Percentiles rank a stretch among this genome's conserved stretches.
phyloP scores from a whole-genome alignment of 78 protist species.

The Bodo saltans region DNA sequence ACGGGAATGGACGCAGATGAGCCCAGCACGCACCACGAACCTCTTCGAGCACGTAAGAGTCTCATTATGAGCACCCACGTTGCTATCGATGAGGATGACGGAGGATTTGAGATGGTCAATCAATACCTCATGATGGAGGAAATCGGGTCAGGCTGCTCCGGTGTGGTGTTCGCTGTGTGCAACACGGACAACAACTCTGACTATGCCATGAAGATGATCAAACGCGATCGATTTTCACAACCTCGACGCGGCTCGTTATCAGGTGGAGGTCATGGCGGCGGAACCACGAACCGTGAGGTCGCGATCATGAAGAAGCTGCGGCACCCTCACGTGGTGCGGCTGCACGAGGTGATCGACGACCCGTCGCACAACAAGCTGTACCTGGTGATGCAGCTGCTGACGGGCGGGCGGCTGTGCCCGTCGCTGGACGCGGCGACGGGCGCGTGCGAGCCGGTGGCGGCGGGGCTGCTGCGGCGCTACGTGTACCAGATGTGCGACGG shows the following conservation, averaged over 20 bases:
- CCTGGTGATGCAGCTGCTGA: slow-evolving; percentile 52
- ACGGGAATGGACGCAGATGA: no score
- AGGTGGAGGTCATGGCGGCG: slow-evolving; percentile 38
- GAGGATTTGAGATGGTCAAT: slow-evolving; percentile 24
- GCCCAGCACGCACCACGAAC: no score
- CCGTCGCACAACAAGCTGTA: slow-evolving; percentile 47
- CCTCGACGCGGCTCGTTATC: neutral
- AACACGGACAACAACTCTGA: neutral
- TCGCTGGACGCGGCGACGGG: neutral
- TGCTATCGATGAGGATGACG: neutral
- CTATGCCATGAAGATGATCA: slow-evolving; percentile 2
- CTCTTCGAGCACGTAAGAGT: no score
- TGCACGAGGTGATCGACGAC: slow-evolving; percentile 78
- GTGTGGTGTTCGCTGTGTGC: slow-evolving; percentile 1
- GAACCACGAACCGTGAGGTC: slow-evolving; percentile 58
- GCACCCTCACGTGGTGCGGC: slow-evolving; percentile 70
- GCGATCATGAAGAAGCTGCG: slow-evolving; percentile 71
- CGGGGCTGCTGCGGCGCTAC: neutral
- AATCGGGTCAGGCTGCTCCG: slow-evolving; percentile 13
- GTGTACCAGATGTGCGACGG: slow-evolving; percentile 13
- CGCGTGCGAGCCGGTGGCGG: neutral
- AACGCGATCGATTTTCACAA: neutral
- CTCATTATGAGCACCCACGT: neutral
- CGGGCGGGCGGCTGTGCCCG: slow-evolving; percentile 27
- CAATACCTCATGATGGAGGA: slow-evolving; percentile 6